These are phyloP conservation scores for Neurospora pannonica DNA, from an alignment of 495 filamentous ascomycete species.

Conservation along the genomic window DNA sequence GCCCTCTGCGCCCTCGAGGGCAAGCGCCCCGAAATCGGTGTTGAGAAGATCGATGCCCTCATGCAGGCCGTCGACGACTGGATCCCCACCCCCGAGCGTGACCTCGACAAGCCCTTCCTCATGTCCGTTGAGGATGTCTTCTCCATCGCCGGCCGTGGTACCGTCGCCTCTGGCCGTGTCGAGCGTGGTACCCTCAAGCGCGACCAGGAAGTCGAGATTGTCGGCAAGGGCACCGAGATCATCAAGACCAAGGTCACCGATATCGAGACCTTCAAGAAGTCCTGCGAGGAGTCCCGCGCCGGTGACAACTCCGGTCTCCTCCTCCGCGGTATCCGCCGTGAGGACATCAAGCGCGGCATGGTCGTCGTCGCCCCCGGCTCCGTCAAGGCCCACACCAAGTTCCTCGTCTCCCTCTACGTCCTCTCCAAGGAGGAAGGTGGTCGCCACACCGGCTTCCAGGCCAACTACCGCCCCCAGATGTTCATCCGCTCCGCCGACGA, in stretches of 20 bases:
- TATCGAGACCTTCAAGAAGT: constrained; percentile 99
- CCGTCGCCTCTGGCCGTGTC: constrained; percentile 91
- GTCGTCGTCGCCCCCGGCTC: constrained; percentile 70
- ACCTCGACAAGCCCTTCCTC: constrained; percentile 92
- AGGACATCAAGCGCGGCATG: constrained; percentile 92
- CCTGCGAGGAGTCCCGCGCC: constrained; percentile 83
- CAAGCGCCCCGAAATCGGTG: constrained; percentile 78
- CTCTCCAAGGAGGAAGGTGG: constrained; percentile 96
- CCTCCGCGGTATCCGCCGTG: constrained; percentile 86
- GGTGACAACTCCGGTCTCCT: constrained; percentile 98
- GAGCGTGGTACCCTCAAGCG: constrained; percentile 90
- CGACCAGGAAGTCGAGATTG: constrained; percentile 85
- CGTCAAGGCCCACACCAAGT: constrained; percentile 74
- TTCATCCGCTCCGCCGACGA: constrained; percentile 94
- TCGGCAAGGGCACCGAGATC: constrained; percentile 65
- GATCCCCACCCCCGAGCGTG: constrained; percentile 90
- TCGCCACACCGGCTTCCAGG: constrained; percentile 82
- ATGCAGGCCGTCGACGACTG: constrained; percentile 85
- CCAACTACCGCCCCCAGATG: constrained; percentile 93
- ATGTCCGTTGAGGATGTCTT: constrained; percentile 99
- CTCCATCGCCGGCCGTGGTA: constrained; percentile 95
- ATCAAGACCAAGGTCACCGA: constrained; percentile 99
- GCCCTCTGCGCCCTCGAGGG: constrained; percentile 91
- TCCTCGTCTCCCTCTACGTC: constrained; percentile 92
- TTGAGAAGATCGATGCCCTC: constrained; percentile 75